A percentile compares a stretch with the other conserved stretches of the same genome.
Conservation (phyloP, 441 rosid species). For the Metrosideros polymorpha region DNA sequence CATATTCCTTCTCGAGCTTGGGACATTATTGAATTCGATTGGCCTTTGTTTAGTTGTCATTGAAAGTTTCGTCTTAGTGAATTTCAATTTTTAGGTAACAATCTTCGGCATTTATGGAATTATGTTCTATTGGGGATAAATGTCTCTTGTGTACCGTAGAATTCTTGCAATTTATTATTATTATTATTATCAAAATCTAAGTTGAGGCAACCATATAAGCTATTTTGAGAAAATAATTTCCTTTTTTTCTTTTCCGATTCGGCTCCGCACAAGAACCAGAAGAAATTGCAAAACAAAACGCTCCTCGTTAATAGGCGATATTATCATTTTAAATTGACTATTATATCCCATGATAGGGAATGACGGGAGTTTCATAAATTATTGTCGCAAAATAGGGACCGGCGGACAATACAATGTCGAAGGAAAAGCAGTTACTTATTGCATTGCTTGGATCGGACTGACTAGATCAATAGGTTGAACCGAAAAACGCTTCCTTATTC, state of each 20-base stretch:
- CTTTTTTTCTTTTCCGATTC: not conserved
- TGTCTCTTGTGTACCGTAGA: too few relatives aligned
- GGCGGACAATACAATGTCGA: not conserved
- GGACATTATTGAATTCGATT: too few relatives aligned
- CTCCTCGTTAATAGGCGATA: not conserved
- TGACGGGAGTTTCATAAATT: not conserved
- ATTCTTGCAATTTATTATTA: too few relatives aligned
- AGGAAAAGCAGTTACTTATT: too few relatives aligned
- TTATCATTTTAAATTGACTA: not conserved
- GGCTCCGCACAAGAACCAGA: not conserved
- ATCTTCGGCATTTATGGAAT: too few relatives aligned
- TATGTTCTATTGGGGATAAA: too few relatives aligned
- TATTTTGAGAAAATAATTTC: not conserved
- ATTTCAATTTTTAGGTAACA: too few relatives aligned
- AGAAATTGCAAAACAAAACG: not conserved
- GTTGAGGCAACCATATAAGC: not conserved
- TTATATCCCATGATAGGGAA: not conserved
- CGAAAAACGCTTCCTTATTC: not conserved
- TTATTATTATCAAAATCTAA: too few relatives aligned
- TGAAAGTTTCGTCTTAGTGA: too few relatives aligned
- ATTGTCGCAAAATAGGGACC: not conserved
- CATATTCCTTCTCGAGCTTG: too few relatives aligned
- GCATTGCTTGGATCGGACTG: not conserved
- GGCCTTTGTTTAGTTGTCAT: too few relatives aligned
- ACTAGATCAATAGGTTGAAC: not conserved